These are phyloP conservation scores for Punica granatum DNA, from an alignment of 345 rosid genomes.

Conservation along the genomic window DNA sequence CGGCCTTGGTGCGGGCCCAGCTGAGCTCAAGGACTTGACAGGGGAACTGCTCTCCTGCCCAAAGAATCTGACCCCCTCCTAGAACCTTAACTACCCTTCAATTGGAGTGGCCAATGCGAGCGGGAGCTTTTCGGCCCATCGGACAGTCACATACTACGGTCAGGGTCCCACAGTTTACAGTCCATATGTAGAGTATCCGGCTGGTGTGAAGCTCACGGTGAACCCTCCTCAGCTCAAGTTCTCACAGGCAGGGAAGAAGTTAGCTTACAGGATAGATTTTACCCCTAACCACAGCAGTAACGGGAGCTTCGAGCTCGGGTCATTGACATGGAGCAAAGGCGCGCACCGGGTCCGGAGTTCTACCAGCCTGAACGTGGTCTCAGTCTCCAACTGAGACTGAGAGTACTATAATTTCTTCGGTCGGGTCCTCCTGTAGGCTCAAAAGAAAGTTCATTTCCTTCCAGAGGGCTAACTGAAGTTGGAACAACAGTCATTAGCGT, in stretches of 20 bases:
- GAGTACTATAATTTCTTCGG: background rate
- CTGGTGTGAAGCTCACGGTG: slow-evolving; percentile 29
- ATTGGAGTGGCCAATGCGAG: slow-evolving; percentile 36
- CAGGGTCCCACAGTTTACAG: slow-evolving; percentile 23
- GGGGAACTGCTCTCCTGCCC: slow-evolving; percentile 27
- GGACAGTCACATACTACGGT: slow-evolving; percentile 39
- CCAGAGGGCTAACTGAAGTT: no score
- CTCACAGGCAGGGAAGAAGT: slow-evolving; percentile 24
- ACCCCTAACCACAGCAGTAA: slow-evolving; percentile 23
- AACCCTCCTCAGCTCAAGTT: slow-evolving; percentile 36
- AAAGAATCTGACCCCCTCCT: slow-evolving; percentile 14
- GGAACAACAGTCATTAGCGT: no score
- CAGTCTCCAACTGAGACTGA: slow-evolving; percentile 3
- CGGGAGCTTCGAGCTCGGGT: slow-evolving; percentile 35
- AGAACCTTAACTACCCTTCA: slow-evolving; percentile 41
- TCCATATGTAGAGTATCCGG: slow-evolving; percentile 24
- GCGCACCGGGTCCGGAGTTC: slow-evolving; percentile 35
- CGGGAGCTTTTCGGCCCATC: slow-evolving; percentile 26
- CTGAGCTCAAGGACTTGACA: slow-evolving; percentile 35
- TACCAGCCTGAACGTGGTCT: slow-evolving; percentile 29
- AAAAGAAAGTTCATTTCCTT: no score
- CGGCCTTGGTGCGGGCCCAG: slow-evolving; percentile 35
- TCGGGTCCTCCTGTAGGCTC: no score
- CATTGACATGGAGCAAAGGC: slow-evolving; percentile 42
- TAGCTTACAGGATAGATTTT: slow-evolving; percentile 32